Percentiles rank a stretch among this genome's conserved stretches.
These are phyloP conservation scores for Aegilops sharonensis DNA, from an alignment of 176 grass and related monocot genomes.

Conservation along the genomic window DNA sequence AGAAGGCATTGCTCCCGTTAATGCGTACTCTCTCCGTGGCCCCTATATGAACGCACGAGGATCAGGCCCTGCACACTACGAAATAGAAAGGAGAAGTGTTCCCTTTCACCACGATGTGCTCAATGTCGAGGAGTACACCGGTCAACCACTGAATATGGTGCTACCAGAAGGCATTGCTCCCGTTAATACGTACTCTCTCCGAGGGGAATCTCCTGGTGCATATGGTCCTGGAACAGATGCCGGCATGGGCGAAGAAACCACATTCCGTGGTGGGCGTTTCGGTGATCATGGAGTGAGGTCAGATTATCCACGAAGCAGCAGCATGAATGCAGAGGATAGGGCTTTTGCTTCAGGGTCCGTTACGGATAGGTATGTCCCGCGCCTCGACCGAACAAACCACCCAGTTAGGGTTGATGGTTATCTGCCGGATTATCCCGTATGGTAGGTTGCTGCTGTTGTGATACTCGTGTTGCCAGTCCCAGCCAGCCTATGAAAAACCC, in stretches of 20 bases:
- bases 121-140: not conserved
- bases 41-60: not conserved
- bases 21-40: not conserved
- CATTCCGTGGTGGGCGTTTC: not conserved
- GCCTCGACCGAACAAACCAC: constrained; percentile 51
- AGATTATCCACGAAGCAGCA: not conserved
- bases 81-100: not conserved
- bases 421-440: not conserved
- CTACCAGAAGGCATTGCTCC: not conserved
- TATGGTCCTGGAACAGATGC: not conserved
- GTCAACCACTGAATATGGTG: not conserved
- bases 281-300: not conserved
- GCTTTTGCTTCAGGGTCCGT: not conserved
- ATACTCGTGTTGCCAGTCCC: not conserved
- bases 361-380: constrained; percentile 12
- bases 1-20: not conserved
- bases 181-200: not conserved
- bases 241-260: not conserved
- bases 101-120: not conserved
- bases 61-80: not conserved
- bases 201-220: not conserved
- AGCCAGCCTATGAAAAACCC: not conserved
- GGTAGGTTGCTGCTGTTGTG: not conserved
- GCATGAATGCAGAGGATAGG: not conserved
- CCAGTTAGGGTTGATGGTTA: not conserved